These are phyloP conservation scores for Nannochloris sp. DNA, from an alignment of 139 green algal species.

Conservation along the genomic window DNA sequence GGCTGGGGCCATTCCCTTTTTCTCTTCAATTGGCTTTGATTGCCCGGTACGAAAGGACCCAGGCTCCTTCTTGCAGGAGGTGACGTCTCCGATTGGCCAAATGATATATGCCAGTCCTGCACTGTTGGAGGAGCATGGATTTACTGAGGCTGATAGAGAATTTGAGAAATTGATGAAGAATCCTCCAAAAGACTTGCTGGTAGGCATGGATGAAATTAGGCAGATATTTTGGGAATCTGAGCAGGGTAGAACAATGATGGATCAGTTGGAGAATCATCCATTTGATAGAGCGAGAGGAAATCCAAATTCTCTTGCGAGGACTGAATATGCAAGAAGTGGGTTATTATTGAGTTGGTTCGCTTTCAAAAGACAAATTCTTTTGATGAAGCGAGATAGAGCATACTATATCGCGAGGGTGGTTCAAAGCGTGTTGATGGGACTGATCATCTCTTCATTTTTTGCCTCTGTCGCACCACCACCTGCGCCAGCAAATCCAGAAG, in stretches of 20 bases:
- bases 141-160: slow-evolving; percentile 4
- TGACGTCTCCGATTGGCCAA: slow-evolving; percentile 27
- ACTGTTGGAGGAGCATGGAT: slow-evolving; percentile 10
- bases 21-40: slow-evolving; percentile 48
- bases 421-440: slow-evolving; percentile 17
- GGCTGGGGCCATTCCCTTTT: slow-evolving; percentile 44
- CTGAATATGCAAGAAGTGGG: neutral
- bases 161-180: slow-evolving; percentile 4
- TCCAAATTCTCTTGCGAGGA: slow-evolving; percentile 2
- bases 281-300: neutral
- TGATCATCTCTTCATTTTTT: slow-evolving; percentile 27
- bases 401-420: slow-evolving; percentile 11
- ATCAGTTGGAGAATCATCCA: slow-evolving; percentile 2
- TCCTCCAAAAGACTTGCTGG: slow-evolving; percentile 16
- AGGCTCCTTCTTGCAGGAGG: slow-evolving; percentile 58
- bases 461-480: neutral
- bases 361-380: neutral
- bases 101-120: slow-evolving; percentile 18
- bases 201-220: slow-evolving; percentile 18
- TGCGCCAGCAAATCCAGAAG: slow-evolving; percentile 7
- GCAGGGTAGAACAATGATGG: slow-evolving; percentile 3
- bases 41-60: slow-evolving; percentile 63
- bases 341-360: neutral
- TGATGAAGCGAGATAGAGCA: slow-evolving; percentile 4
- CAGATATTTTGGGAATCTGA: slow-evolving; percentile 16